These are phyloP conservation scores for Dovyalis caffra DNA, from an alignment of 345 rosid species.

Conservation along the genomic window DNA sequence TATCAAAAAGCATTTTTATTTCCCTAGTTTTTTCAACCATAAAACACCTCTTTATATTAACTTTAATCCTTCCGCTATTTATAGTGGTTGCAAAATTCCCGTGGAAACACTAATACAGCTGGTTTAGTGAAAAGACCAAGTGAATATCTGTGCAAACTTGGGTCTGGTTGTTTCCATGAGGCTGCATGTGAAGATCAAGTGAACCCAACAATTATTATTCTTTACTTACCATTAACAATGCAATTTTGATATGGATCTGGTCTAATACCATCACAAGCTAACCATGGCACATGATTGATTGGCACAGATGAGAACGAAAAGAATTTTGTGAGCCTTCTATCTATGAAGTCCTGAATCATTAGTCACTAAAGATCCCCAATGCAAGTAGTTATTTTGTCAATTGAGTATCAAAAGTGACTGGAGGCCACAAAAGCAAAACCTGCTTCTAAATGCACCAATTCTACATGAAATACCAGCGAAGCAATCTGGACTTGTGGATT, in stretches of 20 bases:
- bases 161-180: not conserved
- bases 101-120: too few relatives aligned
- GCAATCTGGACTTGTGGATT: constrained; percentile 56
- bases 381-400: too few relatives aligned
- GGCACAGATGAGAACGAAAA: not conserved
- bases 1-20: too few relatives aligned
- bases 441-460: not conserved
- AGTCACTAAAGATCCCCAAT: not conserved
- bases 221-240: not conserved
- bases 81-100: too few relatives aligned
- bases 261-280: not conserved
- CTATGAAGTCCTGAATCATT: constrained; percentile 7
- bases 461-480: constrained; percentile 43
- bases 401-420: too few relatives aligned
- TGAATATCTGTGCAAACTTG: not conserved
- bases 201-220: not conserved
- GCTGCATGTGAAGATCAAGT: not conserved
- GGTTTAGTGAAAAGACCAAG: too few relatives aligned
- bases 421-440: too few relatives aligned
- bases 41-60: too few relatives aligned
- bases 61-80: too few relatives aligned
- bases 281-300: not conserved
- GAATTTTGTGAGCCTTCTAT: not conserved
- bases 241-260: not conserved
- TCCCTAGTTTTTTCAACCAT: too few relatives aligned